Conservation (phyloP, 768 basidiomycete species). For the Roridomyces roridus region DNA sequence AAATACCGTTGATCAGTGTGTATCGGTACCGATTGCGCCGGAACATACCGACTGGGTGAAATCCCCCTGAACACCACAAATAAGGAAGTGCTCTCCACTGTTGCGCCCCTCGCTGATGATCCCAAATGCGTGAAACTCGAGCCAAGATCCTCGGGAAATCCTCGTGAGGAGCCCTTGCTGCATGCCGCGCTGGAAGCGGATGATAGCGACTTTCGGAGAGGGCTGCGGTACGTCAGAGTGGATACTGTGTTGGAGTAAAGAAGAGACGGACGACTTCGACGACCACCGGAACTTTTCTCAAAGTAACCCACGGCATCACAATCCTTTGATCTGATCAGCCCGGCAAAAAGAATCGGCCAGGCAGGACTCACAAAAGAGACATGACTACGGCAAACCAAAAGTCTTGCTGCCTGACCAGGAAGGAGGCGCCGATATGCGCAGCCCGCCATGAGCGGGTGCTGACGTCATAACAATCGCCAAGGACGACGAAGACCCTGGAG, state of each 20-base stretch:
- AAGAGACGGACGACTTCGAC: slow-evolving; percentile 68
- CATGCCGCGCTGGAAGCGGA: slow-evolving; percentile 86
- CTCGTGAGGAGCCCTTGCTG: slow-evolving; percentile 83
- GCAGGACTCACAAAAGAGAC: slow-evolving; percentile 66
- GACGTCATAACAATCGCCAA: slow-evolving; percentile 70
- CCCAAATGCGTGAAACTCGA: slow-evolving; percentile 89
- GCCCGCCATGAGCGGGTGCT: slow-evolving; percentile 62
- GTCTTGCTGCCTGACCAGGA: slow-evolving; percentile 70
- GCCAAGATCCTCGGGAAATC: slow-evolving; percentile 74
- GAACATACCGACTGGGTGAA: slow-evolving; percentile 58
- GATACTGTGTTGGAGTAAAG: not conserved
- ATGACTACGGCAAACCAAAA: slow-evolving; percentile 82
- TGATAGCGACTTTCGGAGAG: slow-evolving; percentile 79
- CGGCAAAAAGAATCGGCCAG: slow-evolving; percentile 23
- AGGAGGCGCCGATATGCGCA: slow-evolving; percentile 62
- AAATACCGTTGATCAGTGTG: too few relatives aligned
- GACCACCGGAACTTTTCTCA: slow-evolving; percentile 77
- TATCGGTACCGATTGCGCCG: not conserved
- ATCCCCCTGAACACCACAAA: slow-evolving; percentile 86
- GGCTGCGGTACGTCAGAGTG: slow-evolving; percentile 51
- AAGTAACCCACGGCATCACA: slow-evolving; percentile 77
- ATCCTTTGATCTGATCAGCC: slow-evolving; percentile 48
- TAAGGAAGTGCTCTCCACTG: slow-evolving; percentile 79
- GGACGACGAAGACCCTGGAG: slow-evolving; percentile 63
- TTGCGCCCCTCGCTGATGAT: slow-evolving; percentile 80